phyloP scores from a whole-genome alignment of 495 filamentous ascomycete genomes.

The Margaritispora aquatica region DNA sequence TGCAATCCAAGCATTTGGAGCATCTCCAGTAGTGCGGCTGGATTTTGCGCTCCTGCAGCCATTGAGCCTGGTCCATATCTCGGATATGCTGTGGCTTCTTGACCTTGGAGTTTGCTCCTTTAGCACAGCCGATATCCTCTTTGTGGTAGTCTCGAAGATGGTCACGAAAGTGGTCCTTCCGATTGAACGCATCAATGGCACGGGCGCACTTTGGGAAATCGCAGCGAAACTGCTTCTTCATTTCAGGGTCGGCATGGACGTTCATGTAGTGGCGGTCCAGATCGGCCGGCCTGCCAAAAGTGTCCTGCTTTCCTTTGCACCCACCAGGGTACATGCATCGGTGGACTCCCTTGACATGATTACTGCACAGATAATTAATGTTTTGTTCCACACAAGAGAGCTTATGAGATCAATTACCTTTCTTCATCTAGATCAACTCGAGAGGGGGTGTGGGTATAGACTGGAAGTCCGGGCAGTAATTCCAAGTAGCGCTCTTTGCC shows the following conservation, averaged over 20 bases:
- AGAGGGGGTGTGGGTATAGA: constrained; percentile 1
- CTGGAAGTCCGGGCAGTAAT: not conserved
- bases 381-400: not conserved
- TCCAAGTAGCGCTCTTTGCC: constrained; percentile 12
- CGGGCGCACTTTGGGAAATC: constrained; percentile 17
- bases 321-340: constrained; percentile 30
- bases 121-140: constrained; percentile 36
- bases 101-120: constrained; percentile 23
- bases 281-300: constrained; percentile 41
- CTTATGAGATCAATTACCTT: not conserved
- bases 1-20: constrained; percentile 34
- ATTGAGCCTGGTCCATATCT: constrained; percentile 1
- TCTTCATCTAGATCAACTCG: constrained; percentile 13
- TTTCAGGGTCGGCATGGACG: constrained; percentile 27
- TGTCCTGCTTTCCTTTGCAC: constrained; percentile 1
- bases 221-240: constrained; percentile 31
- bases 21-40: constrained; percentile 42
- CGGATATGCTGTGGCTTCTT: constrained; percentile 12
- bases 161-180: constrained; percentile 32
- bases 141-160: constrained; percentile 43
- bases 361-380: constrained; percentile 1
- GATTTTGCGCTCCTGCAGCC: constrained; percentile 30
- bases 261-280: constrained; percentile 38
- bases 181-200: constrained; percentile 2
- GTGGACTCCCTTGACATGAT: constrained; percentile 5